Evolutionary conservation across 106 monocot genomes (phyloP), one percentile per base, ranked within the genome.

Genomic region (Acanthochlamys bracteata): DNA sequence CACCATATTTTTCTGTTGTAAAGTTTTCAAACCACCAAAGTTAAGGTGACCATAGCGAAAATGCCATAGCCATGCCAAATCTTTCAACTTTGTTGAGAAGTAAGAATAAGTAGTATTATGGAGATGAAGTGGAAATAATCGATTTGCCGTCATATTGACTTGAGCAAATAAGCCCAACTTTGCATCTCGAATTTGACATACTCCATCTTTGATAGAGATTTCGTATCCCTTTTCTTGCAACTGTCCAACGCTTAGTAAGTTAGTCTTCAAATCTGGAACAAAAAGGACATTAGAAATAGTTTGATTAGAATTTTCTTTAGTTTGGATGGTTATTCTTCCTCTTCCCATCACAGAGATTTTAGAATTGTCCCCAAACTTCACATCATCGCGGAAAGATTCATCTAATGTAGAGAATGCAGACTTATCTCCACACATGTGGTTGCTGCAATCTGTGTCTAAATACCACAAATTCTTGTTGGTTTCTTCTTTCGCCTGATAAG

Each of bases 311-410:
- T 56, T 40, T 6, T 56, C 39, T 25, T 55, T 55, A 19, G 22
- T 20, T 20, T 39, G 14, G 19, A 67, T 55, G 19, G 9, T 33
- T 7, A 61, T 39, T 7, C 20, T 39, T 2, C 33, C 61, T 40
- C 17, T 61, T 10, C 54, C 63, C 45, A 69, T 79, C 46, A 79
- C 51, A 41, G 49, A 52, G 12, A 69, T 40, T 27, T 11, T 69
- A 19, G 59, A 69, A 46, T 69, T 68, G 52, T 73, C 65, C 59
- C 73, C 49, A 69, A 79, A 73, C 33, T 41, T 78, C 6, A 78
- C 47, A 69, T 17, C 58, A 11, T 23, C 58, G 13, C 0, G 51
- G 10, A 69, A 79, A 21, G 62, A 57, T 59, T 78, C 67, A 24
- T 78, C 69, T 39, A 79, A 53, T 20, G 63, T 20, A 54, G 64